Evolutionary conservation across 1,284 basidiomycete species (phyloP), one percentile per base, ranked within the genome.

Genomic region (Ustilago lituana): DNA sequence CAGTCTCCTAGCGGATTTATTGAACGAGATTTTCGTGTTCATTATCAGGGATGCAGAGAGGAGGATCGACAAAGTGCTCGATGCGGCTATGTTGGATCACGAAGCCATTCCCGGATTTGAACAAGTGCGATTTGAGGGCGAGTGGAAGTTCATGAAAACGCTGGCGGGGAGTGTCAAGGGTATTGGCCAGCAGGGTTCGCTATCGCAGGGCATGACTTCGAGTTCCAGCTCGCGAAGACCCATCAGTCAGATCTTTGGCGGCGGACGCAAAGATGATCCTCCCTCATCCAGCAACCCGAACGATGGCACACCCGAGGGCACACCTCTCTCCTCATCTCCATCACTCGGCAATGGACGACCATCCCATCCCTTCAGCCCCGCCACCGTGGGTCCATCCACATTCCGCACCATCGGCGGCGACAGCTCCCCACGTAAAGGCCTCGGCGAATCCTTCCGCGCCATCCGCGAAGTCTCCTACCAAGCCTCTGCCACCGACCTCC

Each of bases 21-120:
- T 97, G 60, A 94, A 97, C 82, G 94, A 94, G 39, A 91, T 97
- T 46, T 61, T 81, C 93, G 95, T 98, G 23, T 96, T 97, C 82
- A 89, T 98, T 74, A 95, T 98, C 72, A 91, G 95, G 45, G 90
- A 92, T 63, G 90, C 91, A 6, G 95, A 98, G 82, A 86, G 91
- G 48, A 88, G 89, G 61, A 91, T 98, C 78, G 94, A 98, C 82
- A 86, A 88, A 51, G 85, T 96, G 31, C 86, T 98, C 19, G 93
- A 98, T 78, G 82, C 87, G 0, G 88, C 92, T 0, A 84, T 98
- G 52, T 86, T 98, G 56, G 94, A 98, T 57, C 90, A 91, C 77
- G 88, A 91, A 26, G 87, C 93, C 0, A 85, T 90, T 14, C 88
- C 91, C 1, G 89, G 77, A 54, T 89, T 93, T 63, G 90, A 91